Conservation (phyloP, 495 filamentous ascomycete genomes). For the Penicillium waksmanii region DNA sequence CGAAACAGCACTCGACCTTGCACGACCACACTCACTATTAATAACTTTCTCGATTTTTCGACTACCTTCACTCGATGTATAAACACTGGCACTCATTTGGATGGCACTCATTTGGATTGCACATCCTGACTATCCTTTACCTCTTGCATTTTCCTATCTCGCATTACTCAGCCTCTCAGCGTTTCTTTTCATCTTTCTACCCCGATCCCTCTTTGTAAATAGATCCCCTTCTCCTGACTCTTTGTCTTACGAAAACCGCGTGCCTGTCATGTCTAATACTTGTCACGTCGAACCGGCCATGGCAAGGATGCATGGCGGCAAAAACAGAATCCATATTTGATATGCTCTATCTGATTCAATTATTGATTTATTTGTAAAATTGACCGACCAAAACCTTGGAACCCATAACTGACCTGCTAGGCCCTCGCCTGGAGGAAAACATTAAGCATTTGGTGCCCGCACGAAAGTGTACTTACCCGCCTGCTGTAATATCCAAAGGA, state of each 20-base stretch:
- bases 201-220: background rate
- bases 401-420: no score
- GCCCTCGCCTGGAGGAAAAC: no score
- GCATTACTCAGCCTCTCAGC: constrained; percentile 6
- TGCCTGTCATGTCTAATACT: constrained; percentile 3
- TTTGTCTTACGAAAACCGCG: background rate
- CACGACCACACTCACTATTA: constrained; percentile 14
- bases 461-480: no score
- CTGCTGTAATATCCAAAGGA: no score
- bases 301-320: background rate
- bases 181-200: background rate
- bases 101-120: background rate
- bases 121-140: constrained; percentile 1
- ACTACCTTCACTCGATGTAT: constrained; percentile 15
- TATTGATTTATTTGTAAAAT: background rate
- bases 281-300: background rate
- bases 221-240: background rate
- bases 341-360: background rate
- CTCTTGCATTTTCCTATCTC: constrained; percentile 1
- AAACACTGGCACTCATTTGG: constrained; percentile 1
- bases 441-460: no score
- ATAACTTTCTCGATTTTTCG: constrained; percentile 9
- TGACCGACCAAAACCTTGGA: no score
- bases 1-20: background rate
- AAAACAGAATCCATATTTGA: background rate